Conservation (phyloP, 1,284 basidiomycete species). For the Gomphus sp. region DNA sequence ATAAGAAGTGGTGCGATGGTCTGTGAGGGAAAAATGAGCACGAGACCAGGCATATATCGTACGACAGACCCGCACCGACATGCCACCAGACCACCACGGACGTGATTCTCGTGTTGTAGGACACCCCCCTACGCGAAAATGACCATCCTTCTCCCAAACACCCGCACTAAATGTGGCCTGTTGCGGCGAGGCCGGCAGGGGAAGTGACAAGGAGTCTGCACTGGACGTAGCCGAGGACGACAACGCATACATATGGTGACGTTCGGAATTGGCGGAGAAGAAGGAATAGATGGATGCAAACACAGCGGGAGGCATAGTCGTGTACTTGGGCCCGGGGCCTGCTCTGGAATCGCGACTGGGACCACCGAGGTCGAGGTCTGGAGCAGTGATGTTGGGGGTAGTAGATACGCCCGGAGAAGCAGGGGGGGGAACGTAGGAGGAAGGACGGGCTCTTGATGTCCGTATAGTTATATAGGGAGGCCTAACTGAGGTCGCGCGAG, state of each 20-base stretch:
- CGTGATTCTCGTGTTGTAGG: conserved; percentile 15
- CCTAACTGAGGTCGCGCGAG: conserved; percentile 4
- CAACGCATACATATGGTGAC: conserved; percentile 2
- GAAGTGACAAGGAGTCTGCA: conserved; percentile 28
- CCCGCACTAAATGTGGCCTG: conserved; percentile 41
- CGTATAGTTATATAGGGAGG: conserved; percentile 9
- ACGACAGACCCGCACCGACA: conserved; percentile 37
- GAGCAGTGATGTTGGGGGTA: conserved; percentile 28
- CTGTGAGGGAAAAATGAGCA: conserved; percentile 29
- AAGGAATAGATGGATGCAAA: conserved; percentile 10
- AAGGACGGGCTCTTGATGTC: conserved; percentile 13
- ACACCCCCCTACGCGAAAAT: conserved; percentile 19
- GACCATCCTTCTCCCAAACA: conserved; percentile 29
- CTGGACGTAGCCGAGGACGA: conserved; percentile 11
- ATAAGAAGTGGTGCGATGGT: conserved; percentile 54
- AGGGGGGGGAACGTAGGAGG: conserved; percentile 42
- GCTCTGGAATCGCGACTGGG: conserved; percentile 42
- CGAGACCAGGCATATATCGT: conserved; percentile 12
- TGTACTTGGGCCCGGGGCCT: conserved; percentile 37
- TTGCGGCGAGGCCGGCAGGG: conserved; percentile 54
- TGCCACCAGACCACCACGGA: conserved; percentile 32
- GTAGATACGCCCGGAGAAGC: conserved; percentile 40
- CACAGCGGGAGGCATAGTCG: conserved; percentile 1
- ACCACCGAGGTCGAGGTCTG: conserved; percentile 24
- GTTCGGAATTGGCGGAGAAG: conserved; percentile 11